These are phyloP conservation scores for Phytophthora megakarya DNA, from an alignment of 352 stramenopile species.

Conservation along the genomic window DNA sequence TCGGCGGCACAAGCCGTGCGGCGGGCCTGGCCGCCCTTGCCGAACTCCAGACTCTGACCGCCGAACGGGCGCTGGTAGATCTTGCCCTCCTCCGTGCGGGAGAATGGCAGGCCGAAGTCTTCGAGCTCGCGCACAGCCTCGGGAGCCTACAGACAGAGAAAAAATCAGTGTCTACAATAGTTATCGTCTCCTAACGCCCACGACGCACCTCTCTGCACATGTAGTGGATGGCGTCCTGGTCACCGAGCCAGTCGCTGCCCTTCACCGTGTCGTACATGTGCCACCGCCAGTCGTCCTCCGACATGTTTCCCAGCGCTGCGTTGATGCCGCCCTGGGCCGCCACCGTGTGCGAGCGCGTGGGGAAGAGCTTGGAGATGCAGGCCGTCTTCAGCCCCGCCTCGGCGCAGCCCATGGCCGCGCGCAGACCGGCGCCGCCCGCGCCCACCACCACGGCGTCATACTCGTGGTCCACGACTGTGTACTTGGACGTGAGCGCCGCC, in stretches of 20 bases:
- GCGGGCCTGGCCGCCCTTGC: slow-evolving; percentile 96
- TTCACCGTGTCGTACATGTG: slow-evolving; percentile 99
- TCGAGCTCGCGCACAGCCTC: slow-evolving; percentile 94
- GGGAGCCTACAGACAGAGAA: slow-evolving; percentile 32
- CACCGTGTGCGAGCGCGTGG: slow-evolving; percentile 96
- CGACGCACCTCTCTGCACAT: slow-evolving; percentile 92
- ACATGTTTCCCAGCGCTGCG: slow-evolving; percentile 97
- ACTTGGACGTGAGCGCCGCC: slow-evolving; percentile 53
- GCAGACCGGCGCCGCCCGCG: slow-evolving; percentile 92
- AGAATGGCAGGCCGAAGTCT: slow-evolving; percentile 96
- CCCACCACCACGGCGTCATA: slow-evolving; percentile 97
- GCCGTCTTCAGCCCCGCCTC: slow-evolving; percentile 97
- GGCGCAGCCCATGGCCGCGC: slow-evolving; percentile 93
- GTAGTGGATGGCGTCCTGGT: slow-evolving; percentile 99
- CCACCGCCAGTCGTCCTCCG: slow-evolving; percentile 96
- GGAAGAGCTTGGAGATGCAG: slow-evolving; percentile 98
- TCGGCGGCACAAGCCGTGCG: slow-evolving; percentile 95
- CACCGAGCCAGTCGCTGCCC: slow-evolving; percentile 96
- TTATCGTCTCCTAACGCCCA: not conserved
- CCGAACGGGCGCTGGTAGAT: slow-evolving; percentile 98
- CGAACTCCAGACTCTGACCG: slow-evolving; percentile 95
- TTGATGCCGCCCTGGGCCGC: slow-evolving; percentile 98
- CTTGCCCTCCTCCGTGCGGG: slow-evolving; percentile 95
- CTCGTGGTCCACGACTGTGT: slow-evolving; percentile 93
- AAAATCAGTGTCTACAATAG: slow-evolving; percentile 34